A percentile compares a stretch with the other conserved stretches of the same genome.
Evolutionary conservation across 2,329 filamentous ascomycete genomes (phyloP).

Genomic region (Alternaria angustiovoidea): DNA sequence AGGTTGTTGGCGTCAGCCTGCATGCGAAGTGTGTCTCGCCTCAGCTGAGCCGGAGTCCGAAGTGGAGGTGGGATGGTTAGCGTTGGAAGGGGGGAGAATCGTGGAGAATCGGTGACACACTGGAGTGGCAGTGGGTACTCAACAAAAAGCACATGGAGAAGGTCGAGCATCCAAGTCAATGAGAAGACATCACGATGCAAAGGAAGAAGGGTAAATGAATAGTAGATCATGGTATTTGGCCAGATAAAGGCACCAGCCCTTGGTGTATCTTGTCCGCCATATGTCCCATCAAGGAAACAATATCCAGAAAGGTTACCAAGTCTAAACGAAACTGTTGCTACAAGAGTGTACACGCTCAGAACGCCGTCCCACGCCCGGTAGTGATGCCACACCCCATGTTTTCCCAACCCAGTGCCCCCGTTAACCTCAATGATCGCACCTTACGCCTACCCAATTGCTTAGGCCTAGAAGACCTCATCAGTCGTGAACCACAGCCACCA

Average conservation of each 20-base stretch:
- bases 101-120: conserved; percentile 17
- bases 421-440: conserved; percentile 35
- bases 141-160: conserved; percentile 1
- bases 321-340: conserved; percentile 30
- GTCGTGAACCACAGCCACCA: conserved; percentile 36
- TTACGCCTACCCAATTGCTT: conserved; percentile 40
- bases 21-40: conserved; percentile 21
- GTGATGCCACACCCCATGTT: conserved; percentile 23
- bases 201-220: conserved; percentile 19
- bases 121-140: conserved; percentile 2
- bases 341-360: conserved; percentile 29
- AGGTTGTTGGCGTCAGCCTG: conserved; percentile 25
- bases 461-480: conserved; percentile 38
- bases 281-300: conserved; percentile 17
- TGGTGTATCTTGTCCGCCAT: conserved; percentile 44
- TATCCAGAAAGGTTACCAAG: conserved; percentile 32
- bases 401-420: conserved; percentile 23
- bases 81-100: conserved; percentile 14
- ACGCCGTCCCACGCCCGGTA: conserved; percentile 35
- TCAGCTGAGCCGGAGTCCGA: conserved; percentile 13
- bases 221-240: conserved; percentile 35
- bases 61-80: conserved; percentile 13
- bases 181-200: conserved; percentile 9
- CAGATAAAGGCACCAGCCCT: conserved; percentile 46
- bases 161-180: background rate